Evolutionary conservation across 345 rosid genomes (phyloP), one percentile per base, ranked within the genome.

Genomic region (Pseudoturritis turrita): DNA sequence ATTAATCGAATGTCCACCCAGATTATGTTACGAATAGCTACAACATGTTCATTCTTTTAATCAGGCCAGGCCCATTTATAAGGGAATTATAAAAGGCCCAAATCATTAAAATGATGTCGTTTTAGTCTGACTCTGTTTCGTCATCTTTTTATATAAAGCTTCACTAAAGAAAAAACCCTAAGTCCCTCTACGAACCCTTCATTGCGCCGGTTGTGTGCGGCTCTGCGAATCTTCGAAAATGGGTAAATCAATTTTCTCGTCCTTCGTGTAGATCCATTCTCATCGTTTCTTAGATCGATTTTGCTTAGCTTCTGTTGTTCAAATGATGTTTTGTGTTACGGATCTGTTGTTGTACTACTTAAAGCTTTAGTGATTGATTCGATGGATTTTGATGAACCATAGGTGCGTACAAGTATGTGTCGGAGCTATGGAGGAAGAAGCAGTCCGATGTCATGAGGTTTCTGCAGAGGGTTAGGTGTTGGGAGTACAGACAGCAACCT

Each of bases 361-460:
- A 5, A 3, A 1, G 19, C 7, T 15, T 14, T 18, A 50, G 53
- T 49, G 15, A 37, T 26, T 39, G 60, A 15, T 28, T 58, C 4
- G 53, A 18, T 75, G 9, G 62, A 2, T 63, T 55, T 64, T 64
- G 39, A 25, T 69, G 65, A 7, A 63, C n/a, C 41, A 2, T 73
- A 94, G 98, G 97, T 65, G 97, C 97, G 39, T 94, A 94, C 87
- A 94, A 82, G 91, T 94, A 91, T 72, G 92, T 94, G 4, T 89
- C 96, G 43, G 98, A 91, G 88, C 85, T 94, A 89, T 94, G 97
- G 97, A 89, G 97, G 88, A 95, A 89, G 96, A 95, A 95, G 67
- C 97, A 91, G 62, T 95, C 99, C 39, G 99, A 95, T 85, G 99
- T 95, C 8, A 95, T 95, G 98, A 83, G 99, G 76, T 91, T 95